Base-by-base conservation (phyloP, 1,139 yeast genomes). In the Saccharomyces pastorianus region DNA sequence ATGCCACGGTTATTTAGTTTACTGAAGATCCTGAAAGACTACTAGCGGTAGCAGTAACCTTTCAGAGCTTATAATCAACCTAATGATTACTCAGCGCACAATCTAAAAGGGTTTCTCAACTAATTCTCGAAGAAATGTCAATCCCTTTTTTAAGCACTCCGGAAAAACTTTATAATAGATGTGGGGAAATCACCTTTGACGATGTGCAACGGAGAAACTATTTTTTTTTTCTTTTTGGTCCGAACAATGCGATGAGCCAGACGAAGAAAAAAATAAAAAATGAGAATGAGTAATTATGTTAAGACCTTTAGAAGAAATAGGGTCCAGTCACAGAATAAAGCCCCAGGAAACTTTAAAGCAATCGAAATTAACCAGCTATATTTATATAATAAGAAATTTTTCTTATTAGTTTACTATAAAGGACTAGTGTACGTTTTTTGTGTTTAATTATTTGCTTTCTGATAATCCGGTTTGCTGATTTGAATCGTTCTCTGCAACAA, bases 221-320 rank as follows among this genome's bases (percentile, higher is more conserved):
- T 6, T 4, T 38, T 38, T 38, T 38, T 38, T 38, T 11, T 38
- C 17, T 38, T 38, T 17, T 38, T 20, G 23, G 44, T 38, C 44
- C 44, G 44, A 38, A 38, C 44, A 38, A 38, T 38, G 44, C 44
- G 44, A 38, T 38, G 44, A 38, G 44, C 44, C 9, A 17, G 44
- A 38, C 44, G 44, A 38, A 38, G 25, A 38, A 38, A 20, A 38
- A 38, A n/a, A 34, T n/a, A n/a, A n/a, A 38, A 38, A 17, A 38
- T 9, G 20, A 9, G 20, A 38, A 20, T 17, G 44, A 38, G 25
- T 38, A 38, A 38, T 38, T 8, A 20, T 38, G n/a, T 13, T 20
- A 17, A 17, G 20, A 20, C 38, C n/a, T 20, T 4, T 20, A 20
- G 44, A 38, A 20, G 25, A 38, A 38, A 38, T 17, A 38, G 44